A percentile compares a stretch with the other conserved stretches of the same genome.
These are phyloP conservation scores for Saccharomyces hybrid DNA, from an alignment of 1,139 yeast species.

Conservation along the genomic window DNA sequence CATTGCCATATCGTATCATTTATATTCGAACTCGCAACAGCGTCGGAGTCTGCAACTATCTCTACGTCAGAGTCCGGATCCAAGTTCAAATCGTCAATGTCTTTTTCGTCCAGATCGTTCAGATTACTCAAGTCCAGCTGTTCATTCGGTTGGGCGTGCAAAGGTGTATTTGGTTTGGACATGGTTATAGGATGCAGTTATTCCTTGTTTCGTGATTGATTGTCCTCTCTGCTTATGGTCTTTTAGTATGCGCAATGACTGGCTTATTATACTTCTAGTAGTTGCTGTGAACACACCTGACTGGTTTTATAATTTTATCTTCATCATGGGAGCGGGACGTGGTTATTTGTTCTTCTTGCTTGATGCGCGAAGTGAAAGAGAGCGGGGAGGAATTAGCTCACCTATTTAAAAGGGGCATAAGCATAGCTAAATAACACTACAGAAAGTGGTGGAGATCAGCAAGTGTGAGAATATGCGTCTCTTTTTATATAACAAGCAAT, in stretches of 20 bases:
- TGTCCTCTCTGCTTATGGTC: neutral
- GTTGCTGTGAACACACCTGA: neutral
- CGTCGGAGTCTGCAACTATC: neutral
- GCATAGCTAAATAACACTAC: neutral
- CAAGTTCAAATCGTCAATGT: constrained; percentile 29
- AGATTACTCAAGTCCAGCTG: constrained; percentile 33
- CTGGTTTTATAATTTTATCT: neutral
- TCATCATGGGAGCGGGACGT: neutral
- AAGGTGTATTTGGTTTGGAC: constrained; percentile 41
- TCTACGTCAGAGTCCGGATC: constrained; percentile 28
- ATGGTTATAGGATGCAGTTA: constrained; percentile 2
- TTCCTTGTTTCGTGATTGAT: neutral
- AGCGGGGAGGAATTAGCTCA: neutral
- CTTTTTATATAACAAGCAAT: neutral
- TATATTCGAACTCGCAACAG: constrained; percentile 11
- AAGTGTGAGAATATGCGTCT: neutral
- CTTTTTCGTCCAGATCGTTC: constrained; percentile 27
- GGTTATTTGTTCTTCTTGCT: neutral
- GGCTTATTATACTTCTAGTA: neutral
- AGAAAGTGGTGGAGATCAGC: neutral
- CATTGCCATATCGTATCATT: constrained; percentile 15
- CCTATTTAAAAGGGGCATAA: neutral
- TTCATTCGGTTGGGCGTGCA: constrained; percentile 42
- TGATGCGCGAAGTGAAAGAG: neutral
- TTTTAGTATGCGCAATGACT: neutral